Conservation (phyloP, 352 stramenopile genomes). For the Phytophthora pisi region DNA sequence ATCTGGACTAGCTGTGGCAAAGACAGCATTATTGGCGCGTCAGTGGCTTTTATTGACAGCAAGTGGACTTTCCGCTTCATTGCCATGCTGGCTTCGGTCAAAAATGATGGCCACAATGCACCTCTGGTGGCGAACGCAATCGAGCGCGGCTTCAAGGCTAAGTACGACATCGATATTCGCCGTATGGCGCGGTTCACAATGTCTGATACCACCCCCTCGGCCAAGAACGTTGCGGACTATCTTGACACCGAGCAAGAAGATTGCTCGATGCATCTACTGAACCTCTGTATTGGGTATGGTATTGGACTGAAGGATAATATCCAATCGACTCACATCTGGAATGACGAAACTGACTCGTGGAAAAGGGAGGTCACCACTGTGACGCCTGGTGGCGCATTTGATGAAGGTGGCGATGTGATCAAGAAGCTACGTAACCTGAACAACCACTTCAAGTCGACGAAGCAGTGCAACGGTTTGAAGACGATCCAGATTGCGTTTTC, state of each 20-base stretch:
- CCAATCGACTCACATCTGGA: background rate
- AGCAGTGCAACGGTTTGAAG: background rate
- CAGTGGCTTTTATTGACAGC: slow-evolving; percentile 5
- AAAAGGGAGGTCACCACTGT: slow-evolving; percentile 4
- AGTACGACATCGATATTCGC: slow-evolving; percentile 2
- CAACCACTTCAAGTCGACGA: slow-evolving; percentile 1
- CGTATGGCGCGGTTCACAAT: background rate
- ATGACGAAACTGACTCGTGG: background rate
- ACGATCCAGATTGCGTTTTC: slow-evolving; percentile 1
- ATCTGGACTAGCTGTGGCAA: slow-evolving; percentile 12
- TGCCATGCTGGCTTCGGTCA: background rate
- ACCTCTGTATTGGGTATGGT: slow-evolving; percentile 16
- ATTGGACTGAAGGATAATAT: slow-evolving; percentile 21
- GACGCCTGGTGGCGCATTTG: background rate
- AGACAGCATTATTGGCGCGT: slow-evolving; percentile 12
- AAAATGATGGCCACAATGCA: background rate
- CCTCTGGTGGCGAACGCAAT: background rate
- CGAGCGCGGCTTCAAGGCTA: background rate
- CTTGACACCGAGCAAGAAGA: slow-evolving; percentile 16
- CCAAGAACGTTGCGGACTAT: slow-evolving; percentile 2
- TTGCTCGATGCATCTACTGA: slow-evolving; percentile 18
- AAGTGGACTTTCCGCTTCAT: slow-evolving; percentile 4
- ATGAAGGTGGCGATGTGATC: background rate
- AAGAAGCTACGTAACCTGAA: slow-evolving; percentile 1
- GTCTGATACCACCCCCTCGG: slow-evolving; percentile 1